Evolutionary conservation across 495 filamentous ascomycete species (phyloP), one percentile per base, ranked within the genome.

Genomic region (Xylaria acuta): DNA sequence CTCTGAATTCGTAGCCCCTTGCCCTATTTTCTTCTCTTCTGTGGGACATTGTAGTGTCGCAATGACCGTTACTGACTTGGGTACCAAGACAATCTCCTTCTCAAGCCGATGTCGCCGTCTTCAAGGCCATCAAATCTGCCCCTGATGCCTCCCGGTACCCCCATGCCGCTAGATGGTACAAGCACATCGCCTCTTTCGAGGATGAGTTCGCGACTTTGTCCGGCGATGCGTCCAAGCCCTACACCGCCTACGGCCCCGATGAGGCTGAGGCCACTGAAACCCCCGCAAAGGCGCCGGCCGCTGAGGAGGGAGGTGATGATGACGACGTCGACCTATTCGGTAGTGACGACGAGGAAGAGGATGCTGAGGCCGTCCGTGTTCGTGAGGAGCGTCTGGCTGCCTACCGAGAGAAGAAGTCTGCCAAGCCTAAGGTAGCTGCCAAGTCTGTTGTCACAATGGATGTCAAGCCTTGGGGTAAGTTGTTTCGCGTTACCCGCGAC

Each of bases 381-480:
- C 93, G 93, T 80, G 93, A 95, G 83, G 91, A 92, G 85, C 90
- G 94, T 78, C 88, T 99, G 69, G 95, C 89, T 64, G 97, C 94
- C 80, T 99, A 99, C 89, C 91, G 90, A 84, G 92, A 93, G 86
- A 99, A 99, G 91, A 98, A 99, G 92, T 94, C 91, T 78, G 87
- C 84, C 80, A 97, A 97, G 88, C 83, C 88, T 76, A 98, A 98
- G 92, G 86, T 89, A 75, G 91, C 90, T 69, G 96, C 96, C 76
- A 99, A 99, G 90, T 97, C 94, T 49, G 84, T 98, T 65, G 95
- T 98, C 76, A 98, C 94, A 56, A 75, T 99, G 72, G 95, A 98
- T 76, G 94, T 99, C 71, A 99, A 99, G 89, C 97, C 96, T 72
- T 99, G 96, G 96, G 96, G 97, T 97, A 91, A 76, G 92, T 88